These are phyloP conservation scores for Aspergillus quadricinctus DNA, from an alignment of 2,329 filamentous ascomycete genomes.

Conservation along the genomic window DNA sequence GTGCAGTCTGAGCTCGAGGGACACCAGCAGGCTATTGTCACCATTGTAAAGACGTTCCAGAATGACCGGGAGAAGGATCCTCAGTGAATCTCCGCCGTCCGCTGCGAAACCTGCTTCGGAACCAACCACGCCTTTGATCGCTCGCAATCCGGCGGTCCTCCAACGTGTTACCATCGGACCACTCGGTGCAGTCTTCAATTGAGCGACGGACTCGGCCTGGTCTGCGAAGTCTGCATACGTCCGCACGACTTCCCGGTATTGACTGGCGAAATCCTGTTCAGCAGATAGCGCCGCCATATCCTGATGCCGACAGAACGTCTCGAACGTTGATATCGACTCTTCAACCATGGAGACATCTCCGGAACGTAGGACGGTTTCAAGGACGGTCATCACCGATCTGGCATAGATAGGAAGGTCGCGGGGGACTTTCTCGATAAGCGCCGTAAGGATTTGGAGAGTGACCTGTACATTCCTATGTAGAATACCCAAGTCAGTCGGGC, in stretches of 20 bases:
- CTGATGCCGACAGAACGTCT: slow-evolving; percentile 83
- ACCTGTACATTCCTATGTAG: slow-evolving; percentile 77
- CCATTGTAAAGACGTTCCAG: slow-evolving; percentile 76
- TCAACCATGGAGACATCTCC: slow-evolving; percentile 90
- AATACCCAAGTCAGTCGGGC: slow-evolving; percentile 6
- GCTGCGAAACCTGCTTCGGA: slow-evolving; percentile 76
- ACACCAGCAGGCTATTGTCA: slow-evolving; percentile 59
- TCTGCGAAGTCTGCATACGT: slow-evolving; percentile 78
- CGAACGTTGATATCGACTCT: slow-evolving; percentile 79
- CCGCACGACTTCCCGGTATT: slow-evolving; percentile 77
- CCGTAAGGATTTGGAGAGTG: slow-evolving; percentile 85
- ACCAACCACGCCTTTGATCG: slow-evolving; percentile 74
- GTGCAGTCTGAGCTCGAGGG: slow-evolving; percentile 63
- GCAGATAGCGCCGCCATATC: slow-evolving; percentile 80
- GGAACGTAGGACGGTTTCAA: slow-evolving; percentile 76
- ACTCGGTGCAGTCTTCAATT: slow-evolving; percentile 53
- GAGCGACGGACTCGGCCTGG: slow-evolving; percentile 44
- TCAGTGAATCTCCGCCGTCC: slow-evolving; percentile 70
- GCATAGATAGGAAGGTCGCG: slow-evolving; percentile 89
- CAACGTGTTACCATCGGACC: slow-evolving; percentile 74
- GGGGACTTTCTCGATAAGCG: slow-evolving; percentile 87
- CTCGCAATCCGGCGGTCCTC: slow-evolving; percentile 68
- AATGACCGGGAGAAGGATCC: slow-evolving; percentile 76
- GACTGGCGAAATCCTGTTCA: slow-evolving; percentile 74
- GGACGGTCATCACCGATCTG: slow-evolving; percentile 75